Evolutionary conservation across 176 grass and related monocot species (phyloP), one percentile per base, ranked within the genome.

Genomic region (Dactylis glomerata): DNA sequence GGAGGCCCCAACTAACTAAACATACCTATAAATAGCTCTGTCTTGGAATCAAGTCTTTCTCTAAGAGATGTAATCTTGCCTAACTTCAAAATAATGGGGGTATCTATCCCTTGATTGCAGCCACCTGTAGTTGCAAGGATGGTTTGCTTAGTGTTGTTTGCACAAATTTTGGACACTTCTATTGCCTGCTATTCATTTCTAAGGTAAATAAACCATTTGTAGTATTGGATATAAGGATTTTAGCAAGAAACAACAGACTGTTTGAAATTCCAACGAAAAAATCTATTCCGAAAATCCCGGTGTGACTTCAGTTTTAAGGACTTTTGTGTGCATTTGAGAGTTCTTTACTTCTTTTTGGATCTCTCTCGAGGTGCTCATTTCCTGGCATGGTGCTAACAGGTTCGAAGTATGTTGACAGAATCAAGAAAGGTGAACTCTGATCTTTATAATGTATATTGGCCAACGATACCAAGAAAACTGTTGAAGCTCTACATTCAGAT

Each of bases 371-470:
- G 26, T 36, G 7, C 63, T 74, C 2, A 66, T 64, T 16, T 84
- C 27, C 59, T 84, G 42, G 17, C 23, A 65, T 65, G 56, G 3
- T 68, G 38, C 47, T 58, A 69, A 69, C 32, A 89, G 87, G 82
- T 85, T 24, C 82, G 5, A 68, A 68, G 59, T 81, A 50, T 89
- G 17, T 66, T 17, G 23, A 82, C 75, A 49, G 82, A 76, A 41
- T 89, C 70, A 40, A 85, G 30, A 85, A 89, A 76, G 69, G 76
- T 81, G 61, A 89, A 61, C 77, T 89, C 82, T 30, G 69, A 81
- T 81, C 81, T 89, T 76, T 20, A 50, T 38, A 77, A 47, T 49
- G 12, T 70, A 33, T 49, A 61, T 58, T 89, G 63, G 69, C 61
- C 38, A 85, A 85, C 30, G 70, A 81, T 24, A 76, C 82, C 13